Conservation (phyloP, 768 basidiomycete species). For the Omphalotus guepiniiformis region DNA sequence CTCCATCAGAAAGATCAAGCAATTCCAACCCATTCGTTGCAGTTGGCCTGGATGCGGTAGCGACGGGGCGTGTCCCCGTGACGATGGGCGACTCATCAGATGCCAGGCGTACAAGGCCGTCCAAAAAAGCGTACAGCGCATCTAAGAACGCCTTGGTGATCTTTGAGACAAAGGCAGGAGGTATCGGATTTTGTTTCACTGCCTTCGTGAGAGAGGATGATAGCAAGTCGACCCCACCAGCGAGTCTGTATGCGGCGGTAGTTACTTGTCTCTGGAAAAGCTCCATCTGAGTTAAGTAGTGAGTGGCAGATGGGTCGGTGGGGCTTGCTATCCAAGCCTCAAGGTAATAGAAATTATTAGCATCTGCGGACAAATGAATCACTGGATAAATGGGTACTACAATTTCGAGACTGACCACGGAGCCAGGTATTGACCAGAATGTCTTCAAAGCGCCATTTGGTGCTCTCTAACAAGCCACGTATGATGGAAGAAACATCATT, state of each 20-base stretch:
- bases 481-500: constrained; percentile 66
- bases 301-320: constrained; percentile 60
- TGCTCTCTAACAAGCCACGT: constrained; percentile 72
- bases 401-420: constrained; percentile 60
- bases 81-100: constrained; percentile 59
- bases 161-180: constrained; percentile 62
- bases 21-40: constrained; percentile 48
- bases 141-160: constrained; percentile 86
- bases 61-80: constrained; percentile 30
- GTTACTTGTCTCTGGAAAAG: constrained; percentile 77
- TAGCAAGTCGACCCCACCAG: constrained; percentile 66
- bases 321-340: constrained; percentile 81
- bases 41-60: constrained; percentile 25
- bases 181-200: constrained; percentile 57
- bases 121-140: constrained; percentile 77
- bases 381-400: constrained; percentile 2
- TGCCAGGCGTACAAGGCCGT: constrained; percentile 79
- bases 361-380: constrained; percentile 54
- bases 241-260: constrained; percentile 73
- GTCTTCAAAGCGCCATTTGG: constrained; percentile 86
- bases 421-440: constrained; percentile 76
- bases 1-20: constrained; percentile 59
- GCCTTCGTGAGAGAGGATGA: constrained; percentile 45
- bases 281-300: constrained; percentile 74
- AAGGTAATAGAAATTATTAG: constrained; percentile 74